phyloP scores from a whole-genome alignment of 345 rosid species.

The Eucalyptus marginata region DNA sequence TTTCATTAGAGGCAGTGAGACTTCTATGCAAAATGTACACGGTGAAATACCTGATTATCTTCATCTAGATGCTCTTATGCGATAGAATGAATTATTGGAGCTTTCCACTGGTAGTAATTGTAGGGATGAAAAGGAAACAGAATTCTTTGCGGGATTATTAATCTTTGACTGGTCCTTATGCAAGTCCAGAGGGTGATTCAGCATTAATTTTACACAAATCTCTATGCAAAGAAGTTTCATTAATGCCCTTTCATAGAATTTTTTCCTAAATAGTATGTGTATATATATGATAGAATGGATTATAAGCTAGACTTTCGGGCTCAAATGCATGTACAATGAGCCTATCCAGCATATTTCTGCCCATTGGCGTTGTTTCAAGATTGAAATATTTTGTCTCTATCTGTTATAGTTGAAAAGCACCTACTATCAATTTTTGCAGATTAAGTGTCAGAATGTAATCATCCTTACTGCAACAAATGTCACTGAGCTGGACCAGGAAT shows the following conservation, averaged over 20 bases:
- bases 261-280: neutral
- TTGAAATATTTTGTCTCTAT: neutral
- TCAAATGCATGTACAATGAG: neutral
- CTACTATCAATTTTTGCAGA: conserved; percentile 25
- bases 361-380: neutral
- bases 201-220: neutral
- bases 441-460: conserved; percentile 74
- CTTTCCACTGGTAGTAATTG: neutral
- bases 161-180: neutral
- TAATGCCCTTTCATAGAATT: neutral
- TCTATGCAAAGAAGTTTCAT: neutral
- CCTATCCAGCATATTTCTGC: neutral
- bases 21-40: neutral
- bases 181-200: neutral
- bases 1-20: neutral
- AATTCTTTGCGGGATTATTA: neutral
- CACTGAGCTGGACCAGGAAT: conserved; percentile 65
- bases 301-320: neutral
- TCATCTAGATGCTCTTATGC: neutral
- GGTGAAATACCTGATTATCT: neutral
- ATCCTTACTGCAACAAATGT: conserved; percentile 66
- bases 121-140: neutral
- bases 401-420: neutral
- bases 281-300: neutral
- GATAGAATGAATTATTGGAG: neutral